Evolutionary conservation across 495 filamentous ascomycete genomes (phyloP).

Genomic region (Cryomyces minteri): DNA sequence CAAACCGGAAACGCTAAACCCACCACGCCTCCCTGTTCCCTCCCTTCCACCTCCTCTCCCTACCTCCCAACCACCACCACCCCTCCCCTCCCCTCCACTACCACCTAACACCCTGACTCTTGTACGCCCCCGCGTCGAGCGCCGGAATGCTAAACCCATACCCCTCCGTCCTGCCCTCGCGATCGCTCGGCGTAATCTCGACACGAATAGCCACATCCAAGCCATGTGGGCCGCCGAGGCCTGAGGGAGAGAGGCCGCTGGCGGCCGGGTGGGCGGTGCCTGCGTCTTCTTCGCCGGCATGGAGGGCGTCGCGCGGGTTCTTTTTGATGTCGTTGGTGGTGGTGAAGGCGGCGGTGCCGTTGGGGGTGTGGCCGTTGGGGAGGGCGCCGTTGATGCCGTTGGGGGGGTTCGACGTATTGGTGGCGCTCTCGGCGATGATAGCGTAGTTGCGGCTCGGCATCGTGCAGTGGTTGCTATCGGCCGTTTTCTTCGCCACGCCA

Average conservation of each 20-base stretch:
- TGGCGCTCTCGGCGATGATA: constrained; percentile 46
- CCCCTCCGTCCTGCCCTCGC: constrained; percentile 17
- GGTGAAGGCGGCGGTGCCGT: background rate
- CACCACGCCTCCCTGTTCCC: background rate
- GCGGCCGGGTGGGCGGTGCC: constrained; percentile 21
- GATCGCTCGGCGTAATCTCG: constrained; percentile 17
- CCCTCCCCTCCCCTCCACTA: background rate
- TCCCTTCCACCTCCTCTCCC: background rate
- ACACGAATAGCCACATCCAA: constrained; percentile 21
- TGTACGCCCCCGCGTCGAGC: constrained; percentile 10
- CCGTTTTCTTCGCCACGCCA: constrained; percentile 34
- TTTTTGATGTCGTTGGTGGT: background rate
- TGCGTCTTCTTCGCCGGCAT: constrained; percentile 17
- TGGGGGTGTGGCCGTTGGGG: background rate
- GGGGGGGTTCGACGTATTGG: background rate
- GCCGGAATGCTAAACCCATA: constrained; percentile 22
- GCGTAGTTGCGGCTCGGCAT: constrained; percentile 88
- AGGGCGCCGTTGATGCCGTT: background rate
- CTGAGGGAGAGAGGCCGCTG: constrained; percentile 11
- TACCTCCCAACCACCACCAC: background rate
- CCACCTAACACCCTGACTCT: constrained; percentile 7
- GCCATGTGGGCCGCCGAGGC: constrained; percentile 17
- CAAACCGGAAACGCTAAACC: background rate
- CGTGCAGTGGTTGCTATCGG: constrained; percentile 55
- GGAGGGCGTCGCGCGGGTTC: constrained; percentile 18